Base-by-base conservation (phyloP, 2,329 filamentous ascomycete species). In the Cryphonectria japonica region DNA sequence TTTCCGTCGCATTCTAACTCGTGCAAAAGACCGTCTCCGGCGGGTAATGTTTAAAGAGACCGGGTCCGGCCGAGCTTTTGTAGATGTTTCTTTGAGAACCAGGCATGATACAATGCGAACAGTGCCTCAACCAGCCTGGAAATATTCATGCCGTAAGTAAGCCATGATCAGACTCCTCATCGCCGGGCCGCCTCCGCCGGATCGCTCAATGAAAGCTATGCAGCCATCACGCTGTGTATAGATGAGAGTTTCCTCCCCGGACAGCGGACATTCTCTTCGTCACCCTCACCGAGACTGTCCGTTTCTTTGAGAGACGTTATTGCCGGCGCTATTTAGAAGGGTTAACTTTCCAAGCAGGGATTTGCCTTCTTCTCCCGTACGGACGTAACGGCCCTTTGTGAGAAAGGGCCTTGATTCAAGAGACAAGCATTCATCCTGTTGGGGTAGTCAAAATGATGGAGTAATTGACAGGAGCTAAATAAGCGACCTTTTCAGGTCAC, bases 301-400 rank as follows among this genome's bases (percentile, higher is more conserved):
- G 54, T 19, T 32, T 32, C 54, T 59, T 59, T 59, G 54, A 59
- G 29, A 59, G 26, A 19, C 54, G 26, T 59, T 59, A 59, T 59
- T 34, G 19, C 54, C 6, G 54, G 54, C 14, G 54, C 54, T 32
- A 39, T 9, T 13, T 13, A 59, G 52, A 57, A 59, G 26, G 52
- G n/a, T 26, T 59, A 13, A 29, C 7, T 34, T 32, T 13, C 13
- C 16, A 14, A 14, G 26, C 26, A 59, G 54, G 54, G 54, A 59
- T 59, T 34, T 29, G 54, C 54, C 52, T 19, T 19, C 46, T 16
- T 34, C 54, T 50, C 46, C 22, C 37, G 22, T 50, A 50, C 46
- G 26, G 54, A 19, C 54, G 26, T 19, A 59, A 32, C 26, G 37
- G 37, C 37, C 54, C 26, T 59, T 59, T 3, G 13, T 13, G 29